These are phyloP conservation scores for Chlorella sp. DNA, from an alignment of 139 green algal species.

Conservation along the genomic window DNA sequence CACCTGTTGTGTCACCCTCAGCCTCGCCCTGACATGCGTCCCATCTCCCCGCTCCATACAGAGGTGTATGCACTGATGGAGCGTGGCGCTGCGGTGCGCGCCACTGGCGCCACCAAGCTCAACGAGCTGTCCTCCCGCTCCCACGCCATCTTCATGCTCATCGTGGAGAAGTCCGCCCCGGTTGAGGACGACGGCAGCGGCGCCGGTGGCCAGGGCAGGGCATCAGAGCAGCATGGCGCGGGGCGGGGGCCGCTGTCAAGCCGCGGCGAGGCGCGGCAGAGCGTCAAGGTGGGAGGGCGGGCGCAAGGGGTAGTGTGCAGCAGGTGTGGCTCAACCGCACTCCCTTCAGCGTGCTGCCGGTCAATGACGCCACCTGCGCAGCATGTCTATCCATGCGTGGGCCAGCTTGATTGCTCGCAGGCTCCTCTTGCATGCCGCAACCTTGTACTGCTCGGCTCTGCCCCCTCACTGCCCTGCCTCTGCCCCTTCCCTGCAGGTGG, in stretches of 20 bases:
- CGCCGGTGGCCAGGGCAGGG: not conserved
- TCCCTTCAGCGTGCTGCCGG: not conserved
- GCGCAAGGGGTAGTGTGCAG: not conserved
- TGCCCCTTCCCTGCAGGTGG: conserved; percentile 68
- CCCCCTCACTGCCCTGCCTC: not conserved
- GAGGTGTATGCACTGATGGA: conserved; percentile 91
- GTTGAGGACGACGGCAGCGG: conserved; percentile 31
- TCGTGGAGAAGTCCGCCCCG: conserved; percentile 87
- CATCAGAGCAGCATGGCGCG: not conserved
- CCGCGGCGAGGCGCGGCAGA: conserved; percentile 20
- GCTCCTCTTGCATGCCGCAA: too few species aligned
- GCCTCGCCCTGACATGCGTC: not conserved
- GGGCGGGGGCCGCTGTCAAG: not conserved
- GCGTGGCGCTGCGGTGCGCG: conserved; percentile 75
- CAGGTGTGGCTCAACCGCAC: not conserved
- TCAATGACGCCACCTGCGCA: too few species aligned
- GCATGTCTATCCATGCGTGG: too few species aligned
- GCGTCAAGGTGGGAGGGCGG: conserved; percentile 13
- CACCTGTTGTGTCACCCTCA: not conserved
- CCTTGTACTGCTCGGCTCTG: not conserved
- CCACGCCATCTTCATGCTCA: conserved; percentile 96
- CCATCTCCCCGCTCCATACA: not conserved
- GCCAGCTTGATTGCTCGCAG: too few species aligned
- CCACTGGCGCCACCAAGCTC: conserved; percentile 91
- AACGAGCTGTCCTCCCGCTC: conserved; percentile 91